These are phyloP conservation scores for Trichophyton equinum DNA, from an alignment of 2,329 filamentous ascomycete genomes.

Conservation along the genomic window DNA sequence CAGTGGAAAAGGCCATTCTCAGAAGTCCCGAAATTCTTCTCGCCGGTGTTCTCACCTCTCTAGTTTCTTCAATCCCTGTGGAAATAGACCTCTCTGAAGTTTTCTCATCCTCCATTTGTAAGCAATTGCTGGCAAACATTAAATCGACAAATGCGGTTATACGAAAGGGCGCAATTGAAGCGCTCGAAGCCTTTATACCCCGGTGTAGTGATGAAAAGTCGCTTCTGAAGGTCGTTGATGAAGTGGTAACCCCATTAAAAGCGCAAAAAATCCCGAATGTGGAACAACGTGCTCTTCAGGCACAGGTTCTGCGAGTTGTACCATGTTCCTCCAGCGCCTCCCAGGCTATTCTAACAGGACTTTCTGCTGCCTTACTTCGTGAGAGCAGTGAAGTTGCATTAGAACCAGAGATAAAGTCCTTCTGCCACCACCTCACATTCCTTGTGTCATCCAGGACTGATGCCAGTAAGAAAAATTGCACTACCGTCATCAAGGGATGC, in stretches of 20 bases:
- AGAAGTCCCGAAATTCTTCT: conserved; percentile 83
- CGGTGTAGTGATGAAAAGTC: conserved; percentile 47
- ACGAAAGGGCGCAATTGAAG: conserved; percentile 59
- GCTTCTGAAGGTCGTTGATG: conserved; percentile 58
- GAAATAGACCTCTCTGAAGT: conserved; percentile 65
- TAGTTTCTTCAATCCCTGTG: conserved; percentile 57
- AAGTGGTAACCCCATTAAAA: conserved; percentile 69
- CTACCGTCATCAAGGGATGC: conserved; percentile 67
- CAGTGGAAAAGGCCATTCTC: conserved; percentile 77
- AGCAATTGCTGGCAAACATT: conserved; percentile 75
- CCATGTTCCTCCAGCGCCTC: conserved; percentile 50
- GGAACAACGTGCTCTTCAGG: conserved; percentile 72
- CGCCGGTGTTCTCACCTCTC: conserved; percentile 60
- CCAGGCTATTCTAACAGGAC: conserved; percentile 51
- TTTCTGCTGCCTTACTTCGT: conserved; percentile 60
- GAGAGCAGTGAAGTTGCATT: conserved; percentile 82
- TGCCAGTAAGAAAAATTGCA: conserved; percentile 53
- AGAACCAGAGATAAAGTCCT: conserved; percentile 57
- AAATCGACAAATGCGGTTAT: conserved; percentile 78
- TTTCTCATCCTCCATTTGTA: conserved; percentile 60
- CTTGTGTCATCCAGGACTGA: conserved; percentile 49
- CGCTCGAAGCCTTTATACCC: conserved; percentile 58
- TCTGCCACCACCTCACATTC: conserved; percentile 53
- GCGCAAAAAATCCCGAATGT: conserved; percentile 69
- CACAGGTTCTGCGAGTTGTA: conserved; percentile 62